Percentiles rank a stretch among this genome's conserved stretches.
These are phyloP conservation scores for Metschnikowia baotianmanensis DNA, from an alignment of 805 yeast genomes.

Conservation along the genomic window DNA sequence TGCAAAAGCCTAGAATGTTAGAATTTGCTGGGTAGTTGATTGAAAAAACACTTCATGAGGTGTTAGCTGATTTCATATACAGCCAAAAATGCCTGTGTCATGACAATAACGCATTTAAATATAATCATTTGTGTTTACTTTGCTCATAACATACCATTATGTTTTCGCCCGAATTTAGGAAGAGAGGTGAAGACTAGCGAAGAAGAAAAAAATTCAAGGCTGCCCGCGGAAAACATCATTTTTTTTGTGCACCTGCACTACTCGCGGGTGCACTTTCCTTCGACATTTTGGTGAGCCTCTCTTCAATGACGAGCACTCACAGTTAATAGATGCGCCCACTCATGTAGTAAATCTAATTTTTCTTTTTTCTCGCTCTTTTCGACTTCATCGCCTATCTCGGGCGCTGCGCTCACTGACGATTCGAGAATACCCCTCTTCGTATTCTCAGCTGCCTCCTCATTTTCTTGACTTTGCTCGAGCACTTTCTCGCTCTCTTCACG, in stretches of 20 bases:
- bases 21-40: not conserved
- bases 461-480: conserved; percentile 11
- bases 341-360: conserved; percentile 11
- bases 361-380: not conserved
- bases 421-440: conserved; percentile 14
- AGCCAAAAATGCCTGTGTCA: conserved; percentile 41
- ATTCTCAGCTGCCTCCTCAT: conserved; percentile 17
- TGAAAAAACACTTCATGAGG: conserved; percentile 33
- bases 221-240: not conserved
- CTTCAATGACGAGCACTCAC: not conserved
- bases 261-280: not conserved
- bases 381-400: not conserved
- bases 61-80: conserved; percentile 46
- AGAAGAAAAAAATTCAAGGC: not conserved
- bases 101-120: conserved; percentile 47
- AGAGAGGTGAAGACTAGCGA: not conserved
- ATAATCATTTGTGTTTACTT: conserved; percentile 24
- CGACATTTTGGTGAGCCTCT: too few species aligned
- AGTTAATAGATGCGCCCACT: conserved; percentile 14
- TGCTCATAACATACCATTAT: conserved; percentile 13
- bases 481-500: conserved; percentile 11
- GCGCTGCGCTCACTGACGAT: conserved; percentile 5
- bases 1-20: conserved; percentile 1
- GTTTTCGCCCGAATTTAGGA: not conserved
- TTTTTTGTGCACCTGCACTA: conserved; percentile 4